Conservation (phyloP, 352 stramenopile genomes). For the Globisporangium irregulare region DNA sequence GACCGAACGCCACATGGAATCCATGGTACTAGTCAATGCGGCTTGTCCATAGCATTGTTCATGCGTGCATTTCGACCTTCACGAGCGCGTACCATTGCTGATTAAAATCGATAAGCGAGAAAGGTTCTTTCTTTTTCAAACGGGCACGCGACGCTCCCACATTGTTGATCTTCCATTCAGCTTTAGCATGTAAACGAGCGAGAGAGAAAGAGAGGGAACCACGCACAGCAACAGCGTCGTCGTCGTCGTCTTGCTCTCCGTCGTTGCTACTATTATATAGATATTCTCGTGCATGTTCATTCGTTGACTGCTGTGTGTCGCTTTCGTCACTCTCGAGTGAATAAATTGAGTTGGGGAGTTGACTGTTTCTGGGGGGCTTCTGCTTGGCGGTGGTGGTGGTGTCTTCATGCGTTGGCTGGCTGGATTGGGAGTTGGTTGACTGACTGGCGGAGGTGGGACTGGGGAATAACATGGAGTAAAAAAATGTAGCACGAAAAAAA, state of each 20-base stretch:
- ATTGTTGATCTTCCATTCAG: constrained; percentile 5
- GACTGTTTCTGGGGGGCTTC: not conserved
- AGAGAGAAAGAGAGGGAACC: not conserved
- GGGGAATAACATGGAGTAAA: constrained; percentile 13
- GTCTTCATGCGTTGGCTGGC: not conserved
- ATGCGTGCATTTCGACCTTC: not conserved
- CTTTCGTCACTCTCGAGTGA: constrained; percentile 6
- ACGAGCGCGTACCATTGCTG: not conserved
- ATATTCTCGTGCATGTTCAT: constrained; percentile 1
- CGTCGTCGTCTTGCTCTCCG: not conserved
- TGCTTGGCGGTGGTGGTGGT: not conserved
- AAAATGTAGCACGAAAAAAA: constrained; percentile 2
- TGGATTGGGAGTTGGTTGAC: not conserved
- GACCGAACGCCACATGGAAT: no score
- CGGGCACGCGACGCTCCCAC: constrained; percentile 9
- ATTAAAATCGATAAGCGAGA: not conserved
- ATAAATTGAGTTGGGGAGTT: constrained; percentile 1
- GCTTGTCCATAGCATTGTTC: not conserved
- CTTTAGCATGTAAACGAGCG: not conserved
- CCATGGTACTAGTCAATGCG: not conserved
- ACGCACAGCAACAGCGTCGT: not conserved
- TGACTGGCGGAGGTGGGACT: not conserved
- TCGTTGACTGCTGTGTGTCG: not conserved
- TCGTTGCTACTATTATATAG: constrained; percentile 10
- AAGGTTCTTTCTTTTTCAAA: not conserved